These are phyloP conservation scores for Xylaria sp. DNA, from an alignment of 2,329 filamentous ascomycete species.

Conservation along the genomic window DNA sequence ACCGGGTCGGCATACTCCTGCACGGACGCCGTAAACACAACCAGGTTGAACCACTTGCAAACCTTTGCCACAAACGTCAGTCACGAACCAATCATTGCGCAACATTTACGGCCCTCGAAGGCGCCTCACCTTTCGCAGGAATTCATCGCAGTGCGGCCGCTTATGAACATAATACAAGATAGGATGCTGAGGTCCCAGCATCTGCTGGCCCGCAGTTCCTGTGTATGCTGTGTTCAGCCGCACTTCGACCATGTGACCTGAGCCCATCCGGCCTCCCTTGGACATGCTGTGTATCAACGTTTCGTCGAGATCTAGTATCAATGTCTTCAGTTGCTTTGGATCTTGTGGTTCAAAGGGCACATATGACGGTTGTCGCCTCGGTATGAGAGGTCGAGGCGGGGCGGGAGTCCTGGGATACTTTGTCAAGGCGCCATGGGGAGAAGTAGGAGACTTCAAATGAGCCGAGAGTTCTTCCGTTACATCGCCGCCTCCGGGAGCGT, in stretches of 20 bases:
- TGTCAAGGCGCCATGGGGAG: constrained; percentile 79
- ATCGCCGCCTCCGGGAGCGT: constrained; percentile 55
- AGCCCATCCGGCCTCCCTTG: constrained; percentile 94
- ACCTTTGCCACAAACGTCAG: constrained; percentile 62
- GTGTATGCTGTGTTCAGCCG: constrained; percentile 80
- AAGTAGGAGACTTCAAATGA: constrained; percentile 93
- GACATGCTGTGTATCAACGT: constrained; percentile 98
- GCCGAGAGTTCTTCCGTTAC: constrained; percentile 69
- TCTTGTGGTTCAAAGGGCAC: constrained; percentile 67
- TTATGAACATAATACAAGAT: constrained; percentile 99
- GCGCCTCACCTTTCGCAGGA: constrained; percentile 77
- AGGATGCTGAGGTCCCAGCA: constrained; percentile 86
- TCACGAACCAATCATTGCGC: constrained; percentile 13
- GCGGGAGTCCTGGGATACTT: constrained; percentile 91
- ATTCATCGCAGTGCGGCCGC: constrained; percentile 95
- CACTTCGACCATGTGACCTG: constrained; percentile 98
- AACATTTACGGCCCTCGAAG: background rate
- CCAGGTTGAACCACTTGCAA: constrained; percentile 97
- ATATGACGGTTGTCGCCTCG: constrained; percentile 89
- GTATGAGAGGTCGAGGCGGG: constrained; percentile 89
- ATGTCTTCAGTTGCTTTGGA: constrained; percentile 80
- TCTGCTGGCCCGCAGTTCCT: constrained; percentile 71
- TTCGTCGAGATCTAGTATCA: constrained; percentile 96
- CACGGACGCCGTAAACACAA: constrained; percentile 96
- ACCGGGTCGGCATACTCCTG: constrained; percentile 99